A percentile compares a stretch with the other conserved stretches of the same genome.
Evolutionary conservation across 2,329 filamentous ascomycete species (phyloP).

Genomic region (Parafenestella ontariensis): DNA sequence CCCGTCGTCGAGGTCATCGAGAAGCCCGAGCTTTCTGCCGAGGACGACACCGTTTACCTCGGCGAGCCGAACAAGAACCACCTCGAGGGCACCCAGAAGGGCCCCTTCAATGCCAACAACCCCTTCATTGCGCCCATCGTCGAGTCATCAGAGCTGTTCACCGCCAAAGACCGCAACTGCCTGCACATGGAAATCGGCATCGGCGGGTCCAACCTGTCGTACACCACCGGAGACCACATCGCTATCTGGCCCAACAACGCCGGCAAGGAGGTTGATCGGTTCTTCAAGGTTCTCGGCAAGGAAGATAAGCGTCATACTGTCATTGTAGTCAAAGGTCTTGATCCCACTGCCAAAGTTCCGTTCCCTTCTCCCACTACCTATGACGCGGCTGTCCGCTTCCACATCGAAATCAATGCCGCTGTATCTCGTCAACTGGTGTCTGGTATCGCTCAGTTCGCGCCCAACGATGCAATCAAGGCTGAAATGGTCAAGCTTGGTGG

Average conservation of each 20-base stretch:
- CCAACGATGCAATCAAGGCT: constrained; percentile 81
- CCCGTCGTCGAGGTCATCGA: constrained; percentile 86
- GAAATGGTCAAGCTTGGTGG: constrained; percentile 88
- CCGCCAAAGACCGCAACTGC: constrained; percentile 88
- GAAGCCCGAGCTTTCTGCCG: constrained; percentile 73
- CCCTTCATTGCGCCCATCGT: constrained; percentile 94
- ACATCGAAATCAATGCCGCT: constrained; percentile 94
- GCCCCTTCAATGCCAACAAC: constrained; percentile 95
- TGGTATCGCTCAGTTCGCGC: constrained; percentile 86
- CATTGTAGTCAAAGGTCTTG: constrained; percentile 86
- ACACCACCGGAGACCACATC: constrained; percentile 97
- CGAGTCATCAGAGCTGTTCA: constrained; percentile 91
- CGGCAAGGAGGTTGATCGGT: constrained; percentile 88
- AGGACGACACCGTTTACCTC: constrained; percentile 85
- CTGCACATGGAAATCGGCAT: constrained; percentile 96
- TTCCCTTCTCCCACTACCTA: constrained; percentile 98
- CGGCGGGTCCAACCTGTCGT: constrained; percentile 84
- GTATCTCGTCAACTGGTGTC: constrained; percentile 95
- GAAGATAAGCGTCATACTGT: constrained; percentile 79
- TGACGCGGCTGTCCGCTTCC: constrained; percentile 90
- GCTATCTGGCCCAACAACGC: constrained; percentile 97
- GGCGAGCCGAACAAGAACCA: constrained; percentile 98
- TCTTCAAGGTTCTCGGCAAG: constrained; percentile 80
- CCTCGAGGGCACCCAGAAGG: constrained; percentile 81
- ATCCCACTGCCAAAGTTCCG: constrained; percentile 94